Percentiles rank a stretch among this genome's conserved stretches.
These are phyloP conservation scores for Rhododendron mucronatum DNA, from an alignment of 148 eudicot genomes.

Conservation along the genomic window DNA sequence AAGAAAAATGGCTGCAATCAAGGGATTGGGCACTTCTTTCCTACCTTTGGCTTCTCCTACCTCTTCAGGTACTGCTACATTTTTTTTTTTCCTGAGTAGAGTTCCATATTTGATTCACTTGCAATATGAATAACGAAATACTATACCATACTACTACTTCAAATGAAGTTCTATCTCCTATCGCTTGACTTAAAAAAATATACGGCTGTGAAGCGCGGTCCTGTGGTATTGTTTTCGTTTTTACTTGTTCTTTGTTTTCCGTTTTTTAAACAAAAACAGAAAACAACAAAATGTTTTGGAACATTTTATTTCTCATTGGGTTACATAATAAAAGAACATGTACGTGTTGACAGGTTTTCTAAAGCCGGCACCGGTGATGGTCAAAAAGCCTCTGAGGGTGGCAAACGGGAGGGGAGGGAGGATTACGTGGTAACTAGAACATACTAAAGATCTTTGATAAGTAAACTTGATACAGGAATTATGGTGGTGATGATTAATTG, in stretches of 20 bases:
- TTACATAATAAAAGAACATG: neutral
- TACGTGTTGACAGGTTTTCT: conserved; percentile 45
- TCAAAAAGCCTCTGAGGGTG: conserved; percentile 62
- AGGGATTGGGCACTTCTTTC: conserved; percentile 63
- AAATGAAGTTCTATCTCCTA: neutral
- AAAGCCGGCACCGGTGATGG: conserved; percentile 41
- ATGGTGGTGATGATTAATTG: neutral
- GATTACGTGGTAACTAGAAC: conserved; percentile 54
- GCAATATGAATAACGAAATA: neutral
- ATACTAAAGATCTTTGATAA: neutral
- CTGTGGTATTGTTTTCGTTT: neutral
- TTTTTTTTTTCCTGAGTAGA: neutral
- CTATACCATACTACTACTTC: neutral
- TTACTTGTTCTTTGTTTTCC: too few species aligned
- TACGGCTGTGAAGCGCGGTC: neutral
- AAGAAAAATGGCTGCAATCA: conserved; percentile 49
- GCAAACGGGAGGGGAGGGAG: conserved; percentile 55
- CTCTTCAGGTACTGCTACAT: conserved; percentile 30
- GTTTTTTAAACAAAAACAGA: too few species aligned
- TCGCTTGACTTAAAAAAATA: neutral
- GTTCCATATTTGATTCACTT: neutral
- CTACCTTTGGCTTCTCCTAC: conserved; percentile 33
- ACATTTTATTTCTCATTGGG: neutral
- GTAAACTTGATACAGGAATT: too few species aligned
- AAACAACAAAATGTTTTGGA: too few species aligned